Evolutionary conservation across 208 protist genomes (phyloP).

Genomic region (Baffinella frigidus): DNA sequence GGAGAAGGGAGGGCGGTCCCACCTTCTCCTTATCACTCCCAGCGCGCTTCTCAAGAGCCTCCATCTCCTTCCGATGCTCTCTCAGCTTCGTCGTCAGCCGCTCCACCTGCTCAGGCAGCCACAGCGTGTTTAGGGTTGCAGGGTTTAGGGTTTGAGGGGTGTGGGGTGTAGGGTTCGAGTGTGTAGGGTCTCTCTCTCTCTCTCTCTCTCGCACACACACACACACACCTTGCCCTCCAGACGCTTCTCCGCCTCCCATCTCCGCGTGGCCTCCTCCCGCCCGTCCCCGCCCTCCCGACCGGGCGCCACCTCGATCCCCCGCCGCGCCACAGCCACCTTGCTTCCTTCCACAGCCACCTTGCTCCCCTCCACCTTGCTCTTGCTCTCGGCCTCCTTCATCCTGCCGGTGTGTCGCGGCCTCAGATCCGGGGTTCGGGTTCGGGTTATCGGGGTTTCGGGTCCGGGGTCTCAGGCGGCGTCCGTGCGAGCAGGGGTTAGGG

Average conservation of each 20-base stretch:
- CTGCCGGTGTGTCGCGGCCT: neutral
- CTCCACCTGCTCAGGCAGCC: no score
- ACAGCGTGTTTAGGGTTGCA: no score
- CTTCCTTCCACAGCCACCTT: neutral
- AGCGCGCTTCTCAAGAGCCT: conserved; percentile 6
- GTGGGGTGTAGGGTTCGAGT: no score
- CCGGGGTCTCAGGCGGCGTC: no score
- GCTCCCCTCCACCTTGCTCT: neutral
- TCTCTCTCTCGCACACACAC: no score
- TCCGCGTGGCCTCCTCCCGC: neutral
- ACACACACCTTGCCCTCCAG: neutral
- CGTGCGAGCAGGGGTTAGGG: no score
- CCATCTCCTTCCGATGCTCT: neutral
- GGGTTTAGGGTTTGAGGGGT: no score
- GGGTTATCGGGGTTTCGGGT: no score
- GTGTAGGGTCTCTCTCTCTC: no score
- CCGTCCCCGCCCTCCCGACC: neutral
- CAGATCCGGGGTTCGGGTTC: no score
- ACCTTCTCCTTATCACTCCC: neutral
- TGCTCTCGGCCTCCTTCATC: neutral
- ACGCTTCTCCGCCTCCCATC: conserved; percentile 58
- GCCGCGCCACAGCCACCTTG: neutral
- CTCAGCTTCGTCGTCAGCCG: neutral
- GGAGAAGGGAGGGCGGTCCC: no score
- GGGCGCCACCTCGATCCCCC: no score